phyloP scores from a whole-genome alignment of 2,329 filamentous ascomycete species.

The Phyllachora maydis region DNA sequence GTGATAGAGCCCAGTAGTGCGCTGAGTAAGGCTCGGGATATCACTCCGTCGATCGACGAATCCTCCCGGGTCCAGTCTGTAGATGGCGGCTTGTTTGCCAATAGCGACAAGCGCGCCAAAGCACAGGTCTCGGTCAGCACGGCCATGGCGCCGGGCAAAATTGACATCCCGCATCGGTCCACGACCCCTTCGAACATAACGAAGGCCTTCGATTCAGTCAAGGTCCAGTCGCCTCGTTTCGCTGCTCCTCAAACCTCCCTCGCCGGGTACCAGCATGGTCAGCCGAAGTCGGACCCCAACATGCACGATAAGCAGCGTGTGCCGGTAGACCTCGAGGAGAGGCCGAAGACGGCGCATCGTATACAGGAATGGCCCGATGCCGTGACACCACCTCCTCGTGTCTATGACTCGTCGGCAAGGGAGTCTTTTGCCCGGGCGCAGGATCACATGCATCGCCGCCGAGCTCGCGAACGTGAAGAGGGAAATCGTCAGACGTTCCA shows the following conservation, averaged over 20 bases:
- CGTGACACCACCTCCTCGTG: conserved; percentile 13
- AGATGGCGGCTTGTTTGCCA: conserved; percentile 36
- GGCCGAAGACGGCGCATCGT: conserved; percentile 26
- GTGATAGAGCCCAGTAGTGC: conserved; percentile 21
- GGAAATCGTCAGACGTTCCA: conserved; percentile 8
- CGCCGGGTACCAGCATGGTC: conserved; percentile 18
- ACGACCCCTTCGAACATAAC: conserved; percentile 4
- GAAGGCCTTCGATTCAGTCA: conserved; percentile 3
- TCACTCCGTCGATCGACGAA: conserved; percentile 18
- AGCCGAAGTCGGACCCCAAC: conserved; percentile 22
- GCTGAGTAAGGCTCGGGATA: conserved; percentile 19
- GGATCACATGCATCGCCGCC: conserved; percentile 12
- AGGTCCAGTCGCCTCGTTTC: conserved; percentile 12
- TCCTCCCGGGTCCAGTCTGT: conserved; percentile 37
- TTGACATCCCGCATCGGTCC: conserved; percentile 24
- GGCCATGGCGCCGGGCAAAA: conserved; percentile 38
- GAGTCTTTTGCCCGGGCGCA: conserved; percentile 17
- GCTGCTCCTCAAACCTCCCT: conserved; percentile 12
- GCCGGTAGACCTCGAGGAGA: conserved; percentile 16
- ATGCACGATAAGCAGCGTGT: conserved; percentile 16
- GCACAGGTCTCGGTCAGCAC: conserved; percentile 43
- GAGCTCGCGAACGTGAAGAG: conserved; percentile 13
- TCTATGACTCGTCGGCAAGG: conserved; percentile 16
- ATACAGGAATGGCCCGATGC: conserved; percentile 15
- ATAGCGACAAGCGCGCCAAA: conserved; percentile 40